phyloP scores from a whole-genome alignment of 225 moss, liverwort and hornwort genomes.

The Anthoceros angustus region DNA sequence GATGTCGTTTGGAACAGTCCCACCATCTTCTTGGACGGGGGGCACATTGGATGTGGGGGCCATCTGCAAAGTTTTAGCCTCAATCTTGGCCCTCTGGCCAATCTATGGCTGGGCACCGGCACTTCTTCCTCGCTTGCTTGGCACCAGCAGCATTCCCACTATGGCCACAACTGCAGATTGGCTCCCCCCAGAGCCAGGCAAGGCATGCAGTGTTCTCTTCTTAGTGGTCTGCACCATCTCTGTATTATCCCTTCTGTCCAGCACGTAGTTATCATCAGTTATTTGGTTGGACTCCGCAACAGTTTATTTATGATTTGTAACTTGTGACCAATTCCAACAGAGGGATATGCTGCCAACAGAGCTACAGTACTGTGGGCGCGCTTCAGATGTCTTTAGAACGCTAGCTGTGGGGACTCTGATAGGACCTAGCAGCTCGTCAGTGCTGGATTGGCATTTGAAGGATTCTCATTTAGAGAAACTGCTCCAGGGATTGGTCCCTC shows the following conservation, averaged over 20 bases:
- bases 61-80: conserved; percentile 74
- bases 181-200: conserved; percentile 65
- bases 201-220: conserved; percentile 66
- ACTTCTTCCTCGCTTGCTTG: conserved; percentile 66
- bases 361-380: background rate
- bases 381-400: conserved; percentile 49
- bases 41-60: conserved; percentile 61
- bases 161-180: conserved; percentile 29
- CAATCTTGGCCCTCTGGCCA: conserved; percentile 85
- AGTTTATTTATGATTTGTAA: background rate
- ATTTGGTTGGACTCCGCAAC: background rate
- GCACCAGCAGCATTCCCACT: conserved; percentile 12
- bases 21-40: conserved; percentile 76
- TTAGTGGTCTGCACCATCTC: conserved; percentile 43
- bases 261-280: background rate
- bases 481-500: conserved; percentile 39
- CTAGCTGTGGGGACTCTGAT: conserved; percentile 46
- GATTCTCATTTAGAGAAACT: conserved; percentile 40
- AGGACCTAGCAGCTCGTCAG: conserved; percentile 50
- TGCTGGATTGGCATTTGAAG: conserved; percentile 50
- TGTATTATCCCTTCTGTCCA: background rate
- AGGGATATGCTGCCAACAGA: conserved; percentile 68
- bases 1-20: conserved; percentile 61
- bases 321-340: conserved; percentile 21
- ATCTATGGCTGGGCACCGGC: conserved; percentile 70